Conservation (phyloP, 306 rosid species). For the Bauhinia variegata region DNA sequence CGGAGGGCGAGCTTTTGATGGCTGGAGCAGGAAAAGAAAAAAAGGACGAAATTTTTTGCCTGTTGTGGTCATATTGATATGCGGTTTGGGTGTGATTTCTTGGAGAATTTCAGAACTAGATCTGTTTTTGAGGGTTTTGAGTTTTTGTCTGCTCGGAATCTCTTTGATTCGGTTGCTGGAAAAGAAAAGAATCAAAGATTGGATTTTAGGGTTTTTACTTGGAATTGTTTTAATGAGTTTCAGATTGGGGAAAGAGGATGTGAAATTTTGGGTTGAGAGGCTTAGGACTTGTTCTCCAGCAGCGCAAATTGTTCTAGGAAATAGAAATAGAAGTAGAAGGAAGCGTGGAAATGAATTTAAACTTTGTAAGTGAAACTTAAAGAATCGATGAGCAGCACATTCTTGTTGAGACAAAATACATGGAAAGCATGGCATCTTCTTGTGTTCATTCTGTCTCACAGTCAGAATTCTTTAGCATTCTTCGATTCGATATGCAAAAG, state of each 20-base stretch:
- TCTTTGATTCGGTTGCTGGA: conserved; percentile 30
- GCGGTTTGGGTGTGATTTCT: conserved; percentile 37
- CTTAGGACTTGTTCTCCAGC: conserved; percentile 27
- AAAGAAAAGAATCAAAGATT: conserved; percentile 32
- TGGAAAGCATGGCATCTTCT: background rate
- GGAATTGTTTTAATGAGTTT: conserved; percentile 42
- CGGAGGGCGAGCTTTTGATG: background rate
- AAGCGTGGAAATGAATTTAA: background rate
- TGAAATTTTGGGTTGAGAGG: conserved; percentile 41
- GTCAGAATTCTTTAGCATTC: conserved; percentile 1
- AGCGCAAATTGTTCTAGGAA: conserved; percentile 16
- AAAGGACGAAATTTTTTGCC: background rate
- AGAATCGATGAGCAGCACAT: no score
- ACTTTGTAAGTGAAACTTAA: no score
- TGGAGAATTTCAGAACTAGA: conserved; percentile 38
- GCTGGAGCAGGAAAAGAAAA: conserved; percentile 16
- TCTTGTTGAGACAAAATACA: background rate
- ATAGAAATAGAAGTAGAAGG: conserved; percentile 23
- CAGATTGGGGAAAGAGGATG: conserved; percentile 32
- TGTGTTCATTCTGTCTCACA: background rate
- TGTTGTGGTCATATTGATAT: conserved; percentile 10
- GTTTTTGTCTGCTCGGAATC: conserved; percentile 30
- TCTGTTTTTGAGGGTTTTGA: conserved; percentile 33
- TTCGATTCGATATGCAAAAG: conserved; percentile 7
- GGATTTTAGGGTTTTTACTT: conserved; percentile 45